A percentile compares a stretch with the other conserved stretches of the same genome.
Conservation (phyloP, 2,329 filamentous ascomycete species). For the Ilyonectria destructans region DNA sequence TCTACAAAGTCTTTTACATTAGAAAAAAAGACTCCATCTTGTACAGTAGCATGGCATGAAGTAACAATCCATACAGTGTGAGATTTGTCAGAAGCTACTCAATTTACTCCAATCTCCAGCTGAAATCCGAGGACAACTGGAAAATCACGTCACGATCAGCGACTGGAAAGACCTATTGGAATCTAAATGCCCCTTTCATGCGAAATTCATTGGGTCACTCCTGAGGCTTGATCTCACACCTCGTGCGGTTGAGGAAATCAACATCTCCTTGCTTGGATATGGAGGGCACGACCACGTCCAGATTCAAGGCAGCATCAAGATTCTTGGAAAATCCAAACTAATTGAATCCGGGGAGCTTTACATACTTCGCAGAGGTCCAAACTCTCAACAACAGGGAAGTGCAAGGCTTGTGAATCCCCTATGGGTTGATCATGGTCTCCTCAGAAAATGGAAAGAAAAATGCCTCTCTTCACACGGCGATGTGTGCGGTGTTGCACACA, state of each 20-base stretch:
- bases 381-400: neutral
- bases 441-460: no score
- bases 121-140: neutral
- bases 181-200: neutral
- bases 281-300: neutral
- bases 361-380: neutral
- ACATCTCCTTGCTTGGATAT: neutral
- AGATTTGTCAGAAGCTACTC: conserved; percentile 1
- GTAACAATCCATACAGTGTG: neutral
- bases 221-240: neutral
- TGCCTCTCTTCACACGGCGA: no score
- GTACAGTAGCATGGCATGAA: neutral
- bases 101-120: neutral
- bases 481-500: no score
- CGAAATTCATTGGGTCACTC: neutral
- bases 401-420: neutral
- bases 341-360: neutral
- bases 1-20: neutral
- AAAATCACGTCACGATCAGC: neutral
- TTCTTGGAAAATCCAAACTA: neutral
- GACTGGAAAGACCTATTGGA: neutral
- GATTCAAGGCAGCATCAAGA: neutral
- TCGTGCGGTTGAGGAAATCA: neutral
- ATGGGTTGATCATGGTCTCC: neutral
- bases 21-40: neutral